Percentiles rank a stretch among this genome's conserved stretches.
These are phyloP conservation scores for Termitomyces titanicus DNA, from an alignment of 768 basidiomycete species.

Conservation along the genomic window DNA sequence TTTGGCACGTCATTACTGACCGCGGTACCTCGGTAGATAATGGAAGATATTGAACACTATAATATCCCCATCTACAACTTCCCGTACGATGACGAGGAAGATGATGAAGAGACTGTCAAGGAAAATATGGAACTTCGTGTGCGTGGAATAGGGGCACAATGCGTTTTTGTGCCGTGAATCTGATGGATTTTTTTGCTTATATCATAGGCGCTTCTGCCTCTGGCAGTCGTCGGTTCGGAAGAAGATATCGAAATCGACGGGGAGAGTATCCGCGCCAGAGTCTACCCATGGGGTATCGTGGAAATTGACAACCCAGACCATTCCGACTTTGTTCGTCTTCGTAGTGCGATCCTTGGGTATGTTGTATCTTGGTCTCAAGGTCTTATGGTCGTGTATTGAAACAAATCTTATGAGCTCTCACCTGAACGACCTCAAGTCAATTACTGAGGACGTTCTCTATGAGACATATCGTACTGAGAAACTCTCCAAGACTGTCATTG, in stretches of 20 bases:
- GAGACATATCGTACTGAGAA: constrained; percentile 91
- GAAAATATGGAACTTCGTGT: constrained; percentile 89
- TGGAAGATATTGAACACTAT: constrained; percentile 92
- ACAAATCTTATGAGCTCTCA: constrained; percentile 53
- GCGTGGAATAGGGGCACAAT: constrained; percentile 14
- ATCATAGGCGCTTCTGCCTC: constrained; percentile 65
- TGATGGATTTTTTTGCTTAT: constrained; percentile 1
- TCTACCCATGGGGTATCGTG: constrained; percentile 91
- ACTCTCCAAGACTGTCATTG: constrained; percentile 64
- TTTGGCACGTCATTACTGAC: constrained; percentile 7
- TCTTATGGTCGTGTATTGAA: constrained; percentile 15
- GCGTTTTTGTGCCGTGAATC: neutral
- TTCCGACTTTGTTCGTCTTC: constrained; percentile 79
- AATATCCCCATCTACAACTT: constrained; percentile 92
- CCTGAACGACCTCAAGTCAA: constrained; percentile 76
- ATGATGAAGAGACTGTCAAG: constrained; percentile 87
- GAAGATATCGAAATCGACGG: constrained; percentile 83
- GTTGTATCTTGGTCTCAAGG: constrained; percentile 19
- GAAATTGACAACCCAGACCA: constrained; percentile 92
- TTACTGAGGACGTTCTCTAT: constrained; percentile 82
- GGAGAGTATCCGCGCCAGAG: constrained; percentile 71
- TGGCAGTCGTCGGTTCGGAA: constrained; percentile 86
- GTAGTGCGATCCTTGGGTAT: constrained; percentile 69
- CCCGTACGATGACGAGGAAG: constrained; percentile 91
- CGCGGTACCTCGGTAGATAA: constrained; percentile 48